These are phyloP conservation scores for Phytophthora palmivora DNA, from an alignment of 352 stramenopile genomes.

Conservation along the genomic window DNA sequence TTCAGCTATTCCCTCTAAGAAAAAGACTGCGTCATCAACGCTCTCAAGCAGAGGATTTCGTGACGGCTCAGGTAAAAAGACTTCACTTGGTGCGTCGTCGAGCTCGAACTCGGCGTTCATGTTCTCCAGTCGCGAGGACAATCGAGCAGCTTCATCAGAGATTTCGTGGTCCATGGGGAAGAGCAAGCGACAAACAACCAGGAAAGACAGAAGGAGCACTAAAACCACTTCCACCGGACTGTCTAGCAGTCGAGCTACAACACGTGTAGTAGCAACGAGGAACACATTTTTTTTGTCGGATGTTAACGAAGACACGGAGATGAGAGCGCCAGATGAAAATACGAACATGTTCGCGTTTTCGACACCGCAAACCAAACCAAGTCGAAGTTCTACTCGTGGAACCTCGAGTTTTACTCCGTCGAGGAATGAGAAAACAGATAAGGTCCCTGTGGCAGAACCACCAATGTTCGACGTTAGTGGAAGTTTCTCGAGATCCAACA, in stretches of 20 bases:
- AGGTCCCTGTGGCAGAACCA: conserved; percentile 8
- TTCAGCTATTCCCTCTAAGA: conserved; percentile 23
- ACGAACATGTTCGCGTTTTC: conserved; percentile 29
- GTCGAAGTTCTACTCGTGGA: conserved; percentile 8
- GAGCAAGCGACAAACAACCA: conserved; percentile 40
- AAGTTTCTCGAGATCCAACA: conserved; percentile 24
- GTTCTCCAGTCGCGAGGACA: conserved; percentile 32
- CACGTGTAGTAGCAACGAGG: conserved; percentile 10
- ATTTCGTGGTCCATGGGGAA: conserved; percentile 43
- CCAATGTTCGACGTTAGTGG: conserved; percentile 27
- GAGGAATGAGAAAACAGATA: conserved; percentile 13
- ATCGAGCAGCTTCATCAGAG: conserved; percentile 25
- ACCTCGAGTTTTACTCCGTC: conserved; percentile 12
- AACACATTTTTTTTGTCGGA: conserved; percentile 25
- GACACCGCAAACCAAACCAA: conserved; percentile 19
- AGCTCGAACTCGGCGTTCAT: conserved; percentile 28
- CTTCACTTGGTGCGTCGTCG: conserved; percentile 8
- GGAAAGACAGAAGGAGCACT: conserved; percentile 47
- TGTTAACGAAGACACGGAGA: conserved; percentile 36
- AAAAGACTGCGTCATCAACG: conserved; percentile 22
- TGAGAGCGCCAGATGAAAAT: conserved; percentile 27
- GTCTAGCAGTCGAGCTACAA: conserved; percentile 11
- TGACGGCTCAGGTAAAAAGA: conserved; percentile 28
- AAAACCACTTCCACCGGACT: conserved; percentile 31
- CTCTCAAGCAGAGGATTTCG: conserved; percentile 21